Conservation (phyloP, 495 filamentous ascomycete species). For the Hypomontagnella monticulosa region DNA sequence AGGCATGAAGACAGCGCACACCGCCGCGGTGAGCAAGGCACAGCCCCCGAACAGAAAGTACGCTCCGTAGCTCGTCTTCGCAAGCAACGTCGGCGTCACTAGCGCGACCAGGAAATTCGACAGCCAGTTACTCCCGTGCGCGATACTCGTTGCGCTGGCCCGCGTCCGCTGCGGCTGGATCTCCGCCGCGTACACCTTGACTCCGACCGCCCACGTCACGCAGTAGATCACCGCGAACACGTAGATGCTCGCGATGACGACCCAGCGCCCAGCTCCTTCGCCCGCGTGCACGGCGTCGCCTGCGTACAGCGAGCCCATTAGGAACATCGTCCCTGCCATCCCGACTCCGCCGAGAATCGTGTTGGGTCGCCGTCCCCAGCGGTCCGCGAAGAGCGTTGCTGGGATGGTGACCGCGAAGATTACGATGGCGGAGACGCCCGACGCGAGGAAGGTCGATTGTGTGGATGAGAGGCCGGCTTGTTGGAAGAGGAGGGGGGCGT, state of each 20-base stretch:
- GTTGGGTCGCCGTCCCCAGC: slow-evolving; percentile 68
- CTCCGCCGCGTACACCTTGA: slow-evolving; percentile 65
- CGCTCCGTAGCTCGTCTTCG: slow-evolving; percentile 61
- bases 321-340: slow-evolving; percentile 47
- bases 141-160: slow-evolving; percentile 61
- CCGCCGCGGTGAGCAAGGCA: slow-evolving; percentile 58
- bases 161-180: slow-evolving; percentile 66
- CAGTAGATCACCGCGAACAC: slow-evolving; percentile 51
- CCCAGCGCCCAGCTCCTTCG: slow-evolving; percentile 61
- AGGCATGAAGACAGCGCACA: slow-evolving; percentile 66
- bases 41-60: slow-evolving; percentile 69
- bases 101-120: slow-evolving; percentile 72
- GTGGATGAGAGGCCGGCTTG: slow-evolving; percentile 58
- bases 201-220: slow-evolving; percentile 62
- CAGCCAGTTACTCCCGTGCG: slow-evolving; percentile 45
- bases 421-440: slow-evolving; percentile 61
- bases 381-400: slow-evolving; percentile 65
- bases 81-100: slow-evolving; percentile 69
- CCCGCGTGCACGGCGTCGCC: slow-evolving; percentile 55
- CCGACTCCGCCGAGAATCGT: slow-evolving; percentile 65
- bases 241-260: slow-evolving; percentile 64
- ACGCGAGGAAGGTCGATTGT: slow-evolving; percentile 61
- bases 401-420: slow-evolving; percentile 61
- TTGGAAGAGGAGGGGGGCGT: slow-evolving; percentile 63
- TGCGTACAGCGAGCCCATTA: slow-evolving; percentile 59